phyloP scores from a whole-genome alignment of 2,329 filamentous ascomycete genomes.

The Aureobasidium sp. region DNA sequence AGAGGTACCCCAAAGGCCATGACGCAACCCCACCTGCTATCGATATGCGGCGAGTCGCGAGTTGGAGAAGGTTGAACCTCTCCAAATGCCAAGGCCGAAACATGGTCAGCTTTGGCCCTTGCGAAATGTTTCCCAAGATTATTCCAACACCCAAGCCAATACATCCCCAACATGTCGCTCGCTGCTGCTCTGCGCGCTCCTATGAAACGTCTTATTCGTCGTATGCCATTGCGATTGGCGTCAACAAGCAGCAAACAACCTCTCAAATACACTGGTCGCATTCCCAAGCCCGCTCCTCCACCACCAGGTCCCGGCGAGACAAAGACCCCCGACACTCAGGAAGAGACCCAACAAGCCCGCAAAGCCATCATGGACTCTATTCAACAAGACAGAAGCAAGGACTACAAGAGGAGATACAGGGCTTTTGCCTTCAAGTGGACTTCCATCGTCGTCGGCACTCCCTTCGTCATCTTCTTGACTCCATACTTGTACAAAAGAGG shows the following conservation, averaged over 20 bases:
- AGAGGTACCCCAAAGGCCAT: neutral
- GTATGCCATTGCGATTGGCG: neutral
- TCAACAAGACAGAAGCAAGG: neutral
- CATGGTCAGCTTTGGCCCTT: neutral
- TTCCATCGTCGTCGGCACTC: neutral
- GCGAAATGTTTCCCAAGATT: neutral
- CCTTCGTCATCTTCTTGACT: neutral
- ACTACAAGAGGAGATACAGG: neutral
- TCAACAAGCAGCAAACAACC: neutral
- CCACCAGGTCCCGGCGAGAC: conserved; percentile 3
- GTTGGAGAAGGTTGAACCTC: neutral
- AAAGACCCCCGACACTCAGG: neutral
- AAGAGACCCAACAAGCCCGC: neutral
- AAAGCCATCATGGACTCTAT: neutral
- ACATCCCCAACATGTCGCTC: neutral
- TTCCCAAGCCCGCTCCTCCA: neutral
- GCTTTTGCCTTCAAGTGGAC: neutral
- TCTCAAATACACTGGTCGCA: conserved; percentile 4
- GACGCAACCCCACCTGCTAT: neutral
- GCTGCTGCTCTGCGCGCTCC: neutral
- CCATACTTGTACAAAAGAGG: conserved; percentile 4
- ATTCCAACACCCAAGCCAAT: neutral
- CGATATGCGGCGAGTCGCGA: neutral
- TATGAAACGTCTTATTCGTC: neutral
- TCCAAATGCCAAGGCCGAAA: neutral